phyloP scores from a whole-genome alignment of 768 basidiomycete species.

The Kwoniella sp. region DNA sequence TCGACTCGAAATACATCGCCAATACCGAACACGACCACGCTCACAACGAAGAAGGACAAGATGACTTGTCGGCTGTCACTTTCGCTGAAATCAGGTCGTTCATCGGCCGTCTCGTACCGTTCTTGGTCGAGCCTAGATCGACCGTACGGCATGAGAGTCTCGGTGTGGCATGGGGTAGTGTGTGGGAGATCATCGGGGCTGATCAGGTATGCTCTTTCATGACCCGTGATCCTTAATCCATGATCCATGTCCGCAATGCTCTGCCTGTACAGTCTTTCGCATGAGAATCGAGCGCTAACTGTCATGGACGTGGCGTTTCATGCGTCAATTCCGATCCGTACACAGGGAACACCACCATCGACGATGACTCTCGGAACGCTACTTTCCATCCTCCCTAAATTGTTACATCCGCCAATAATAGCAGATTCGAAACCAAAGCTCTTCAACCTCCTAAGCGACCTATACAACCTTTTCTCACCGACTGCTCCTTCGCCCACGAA shows the following conservation, averaged over 20 bases:
- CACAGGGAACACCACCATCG: neutral
- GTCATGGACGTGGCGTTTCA: too few relatives aligned
- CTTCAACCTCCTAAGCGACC: slow-evolving; percentile 31
- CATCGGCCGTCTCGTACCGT: slow-evolving; percentile 32
- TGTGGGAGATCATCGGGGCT: slow-evolving; percentile 42
- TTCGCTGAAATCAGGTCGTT: slow-evolving; percentile 25
- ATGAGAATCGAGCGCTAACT: too few relatives aligned
- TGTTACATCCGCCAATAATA: slow-evolving; percentile 42
- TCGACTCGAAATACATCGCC: slow-evolving; percentile 16
- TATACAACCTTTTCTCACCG: slow-evolving; percentile 26
- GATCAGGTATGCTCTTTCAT: too few relatives aligned
- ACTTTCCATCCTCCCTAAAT: slow-evolving; percentile 12
- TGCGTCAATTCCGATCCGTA: too few relatives aligned
- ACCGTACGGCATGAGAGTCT: slow-evolving; percentile 33
- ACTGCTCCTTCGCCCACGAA: too few relatives aligned
- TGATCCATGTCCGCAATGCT: too few relatives aligned
- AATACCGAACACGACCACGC: too few relatives aligned
- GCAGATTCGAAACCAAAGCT: slow-evolving; percentile 20
- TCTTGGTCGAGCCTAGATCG: slow-evolving; percentile 43
- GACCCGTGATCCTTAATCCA: too few relatives aligned
- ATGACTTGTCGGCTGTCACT: slow-evolving; percentile 1
- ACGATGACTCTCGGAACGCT: neutral
- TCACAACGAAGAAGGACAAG: too few relatives aligned
- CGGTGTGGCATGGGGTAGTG: slow-evolving; percentile 37
- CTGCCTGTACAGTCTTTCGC: too few relatives aligned